A percentile compares a stretch with the other conserved stretches of the same genome.
Evolutionary conservation across 257 asterid species (phyloP).

Genomic region (Solanum ossicruentum): DNA sequence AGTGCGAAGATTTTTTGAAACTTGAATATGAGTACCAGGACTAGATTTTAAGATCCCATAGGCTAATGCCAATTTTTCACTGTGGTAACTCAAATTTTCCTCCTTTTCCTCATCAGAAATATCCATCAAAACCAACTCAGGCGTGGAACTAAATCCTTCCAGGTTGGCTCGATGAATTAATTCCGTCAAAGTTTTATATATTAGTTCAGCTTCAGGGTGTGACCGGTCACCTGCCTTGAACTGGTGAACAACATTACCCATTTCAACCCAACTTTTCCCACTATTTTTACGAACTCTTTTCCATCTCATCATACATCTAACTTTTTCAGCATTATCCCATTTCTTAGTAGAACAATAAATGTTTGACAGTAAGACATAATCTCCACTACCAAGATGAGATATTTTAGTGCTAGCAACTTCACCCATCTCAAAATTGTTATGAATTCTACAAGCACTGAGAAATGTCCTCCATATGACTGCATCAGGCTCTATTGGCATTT

Average conservation of each 20-base stretch:
- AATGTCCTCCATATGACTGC: conserved; percentile 59
- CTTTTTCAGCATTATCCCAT: conserved; percentile 54
- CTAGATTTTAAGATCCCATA: conserved; percentile 52
- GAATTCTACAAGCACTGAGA: conserved; percentile 64
- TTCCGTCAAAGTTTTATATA: conserved; percentile 42
- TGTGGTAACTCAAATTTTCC: conserved; percentile 57
- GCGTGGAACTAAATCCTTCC: conserved; percentile 40
- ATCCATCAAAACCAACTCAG: conserved; percentile 68
- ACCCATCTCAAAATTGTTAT: conserved; percentile 43
- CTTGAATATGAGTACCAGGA: conserved; percentile 50
- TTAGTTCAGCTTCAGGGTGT: conserved; percentile 40
- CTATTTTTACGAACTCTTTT: conserved; percentile 39
- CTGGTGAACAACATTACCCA: conserved; percentile 38
- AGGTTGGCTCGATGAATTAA: conserved; percentile 34
- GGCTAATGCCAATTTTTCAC: conserved; percentile 71
- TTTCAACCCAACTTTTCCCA: conserved; percentile 76
- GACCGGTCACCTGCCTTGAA: conserved; percentile 53
- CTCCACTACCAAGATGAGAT: conserved; percentile 49
- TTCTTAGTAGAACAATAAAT: conserved; percentile 46
- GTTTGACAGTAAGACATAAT: conserved; percentile 56
- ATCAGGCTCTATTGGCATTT: conserved; percentile 67
- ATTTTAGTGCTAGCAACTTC: conserved; percentile 36
- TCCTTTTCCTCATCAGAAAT: conserved; percentile 78
- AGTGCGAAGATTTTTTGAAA: conserved; percentile 60
- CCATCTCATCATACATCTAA: conserved; percentile 41